Evolutionary conservation across 345 rosid species (phyloP), one percentile per base, ranked within the genome.

Genomic region (Streptanthus diversifolius): DNA sequence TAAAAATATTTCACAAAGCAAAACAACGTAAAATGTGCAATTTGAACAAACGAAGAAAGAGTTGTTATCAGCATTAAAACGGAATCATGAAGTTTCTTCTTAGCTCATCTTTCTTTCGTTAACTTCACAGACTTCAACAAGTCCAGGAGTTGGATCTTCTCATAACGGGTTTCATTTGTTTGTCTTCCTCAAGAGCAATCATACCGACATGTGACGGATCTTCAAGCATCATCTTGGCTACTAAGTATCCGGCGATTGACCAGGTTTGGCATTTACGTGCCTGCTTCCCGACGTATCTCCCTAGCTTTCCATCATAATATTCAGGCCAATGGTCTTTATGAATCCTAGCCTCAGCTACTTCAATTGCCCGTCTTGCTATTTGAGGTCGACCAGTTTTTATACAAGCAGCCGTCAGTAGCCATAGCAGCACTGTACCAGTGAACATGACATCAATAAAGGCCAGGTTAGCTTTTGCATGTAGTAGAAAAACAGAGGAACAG

Each of bases 321-420:
- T 93, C 97, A 3, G 96, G 96, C 98, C 97, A 93, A 57, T 40
- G 63, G 80, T 95, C 97, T 80, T 85, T 90, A 33, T 75, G 76
- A 76, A 95, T 71, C 87, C 93, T 84, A 21, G 75, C 52, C 77
- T 93, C 96, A 5, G 95, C 93, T 44, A 87, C 76, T 71, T 91
- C 98, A 49, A 88, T 83, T 47, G 97, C 99, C 14, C 87, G 76
- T 43, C 90, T 89, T 58, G 97, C 99, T 18, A 91, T 88, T 51
- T 89, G 99, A 22, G 97, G 99, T 35, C 98, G 89, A 37, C 98
- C 95, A 1, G 92, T 89, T 82, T 91, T 91, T 68, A 93, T 87
- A 40, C 95, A 88, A 6, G 97, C 96, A 22, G 97, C 98, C 4
- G 96, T 82, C 30, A 93, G 84, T 44, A 91, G 90, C 98, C 98